These are phyloP conservation scores for Rhodosporidiobolus sp. DNA, from an alignment of 768 basidiomycete species.

Conservation along the genomic window DNA sequence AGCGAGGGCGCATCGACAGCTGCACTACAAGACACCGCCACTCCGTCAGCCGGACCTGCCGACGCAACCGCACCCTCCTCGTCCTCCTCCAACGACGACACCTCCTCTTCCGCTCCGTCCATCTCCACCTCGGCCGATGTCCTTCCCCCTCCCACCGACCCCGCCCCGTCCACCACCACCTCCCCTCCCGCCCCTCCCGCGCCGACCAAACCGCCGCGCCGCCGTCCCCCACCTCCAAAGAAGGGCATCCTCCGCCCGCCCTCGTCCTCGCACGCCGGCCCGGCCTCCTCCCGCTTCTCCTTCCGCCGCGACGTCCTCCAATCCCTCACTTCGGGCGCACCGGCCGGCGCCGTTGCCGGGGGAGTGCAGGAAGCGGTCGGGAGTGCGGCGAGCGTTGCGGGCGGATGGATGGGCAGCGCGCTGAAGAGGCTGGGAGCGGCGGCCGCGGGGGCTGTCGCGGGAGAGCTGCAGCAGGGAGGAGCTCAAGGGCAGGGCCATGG, in stretches of 20 bases:
- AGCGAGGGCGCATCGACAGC: no score
- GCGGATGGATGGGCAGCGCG: conserved; percentile 27
- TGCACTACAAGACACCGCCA: no score
- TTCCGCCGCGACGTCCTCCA: conserved; percentile 42
- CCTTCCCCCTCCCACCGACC: not conserved
- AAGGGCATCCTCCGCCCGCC: conserved; percentile 41
- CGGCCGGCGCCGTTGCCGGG: conserved; percentile 3
- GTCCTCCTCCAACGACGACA: not conserved
- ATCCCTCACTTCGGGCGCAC: conserved; percentile 25
- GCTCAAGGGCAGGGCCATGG: no score
- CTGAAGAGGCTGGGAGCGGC: conserved; percentile 21
- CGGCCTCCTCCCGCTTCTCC: conserved; percentile 35
- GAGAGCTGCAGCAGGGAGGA: no score
- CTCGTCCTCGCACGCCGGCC: conserved; percentile 17
- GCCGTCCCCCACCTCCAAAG: conserved; percentile 16
- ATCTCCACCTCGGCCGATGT: not conserved
- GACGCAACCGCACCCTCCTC: no score
- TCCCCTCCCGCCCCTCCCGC: not conserved
- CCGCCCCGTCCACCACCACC: no score
- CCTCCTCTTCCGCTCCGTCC: not conserved
- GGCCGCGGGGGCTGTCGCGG: conserved; percentile 5
- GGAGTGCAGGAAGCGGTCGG: conserved; percentile 13
- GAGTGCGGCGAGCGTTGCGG: conserved; percentile 19
- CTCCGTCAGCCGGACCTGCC: no score
- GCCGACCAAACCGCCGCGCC: not conserved